Conservation (phyloP, 2,329 filamentous ascomycete genomes). For the Epichloe uncinata region DNA sequence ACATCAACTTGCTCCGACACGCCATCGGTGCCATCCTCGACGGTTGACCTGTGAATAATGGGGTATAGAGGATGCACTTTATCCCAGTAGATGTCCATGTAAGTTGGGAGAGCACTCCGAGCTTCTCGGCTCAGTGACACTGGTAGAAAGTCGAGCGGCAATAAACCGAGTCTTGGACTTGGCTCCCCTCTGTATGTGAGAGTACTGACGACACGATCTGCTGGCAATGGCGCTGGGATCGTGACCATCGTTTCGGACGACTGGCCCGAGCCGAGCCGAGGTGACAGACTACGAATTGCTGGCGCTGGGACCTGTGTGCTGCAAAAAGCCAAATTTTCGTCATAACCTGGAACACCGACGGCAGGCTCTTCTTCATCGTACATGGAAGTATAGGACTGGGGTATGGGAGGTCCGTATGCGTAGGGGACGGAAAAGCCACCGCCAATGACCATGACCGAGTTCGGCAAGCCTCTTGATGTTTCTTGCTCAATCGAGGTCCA, state of each 20-base stretch:
- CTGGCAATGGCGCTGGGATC: conserved; percentile 25
- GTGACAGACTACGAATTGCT: conserved; percentile 36
- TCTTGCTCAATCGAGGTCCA: conserved; percentile 21
- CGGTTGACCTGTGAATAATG: conserved; percentile 34
- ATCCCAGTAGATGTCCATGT: conserved; percentile 41
- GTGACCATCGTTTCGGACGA: conserved; percentile 36
- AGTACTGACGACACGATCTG: conserved; percentile 19
- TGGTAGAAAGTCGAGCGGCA: conserved; percentile 12
- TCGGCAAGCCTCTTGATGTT: conserved; percentile 9
- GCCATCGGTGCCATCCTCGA: conserved; percentile 22
- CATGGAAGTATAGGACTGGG: conserved; percentile 20
- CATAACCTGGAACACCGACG: conserved; percentile 22
- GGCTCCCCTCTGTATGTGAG: conserved; percentile 28
- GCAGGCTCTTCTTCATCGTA: conserved; percentile 19
- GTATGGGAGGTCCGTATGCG: conserved; percentile 14
- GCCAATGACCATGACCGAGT: conserved; percentile 10
- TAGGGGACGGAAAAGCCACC: conserved; percentile 17
- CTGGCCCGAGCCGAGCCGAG: conserved; percentile 32
- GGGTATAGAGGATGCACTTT: conserved; percentile 34
- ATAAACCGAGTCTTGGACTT: conserved; percentile 24
- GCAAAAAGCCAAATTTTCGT: conserved; percentile 19
- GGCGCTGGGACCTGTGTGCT: conserved; percentile 23
- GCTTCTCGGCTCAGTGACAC: conserved; percentile 25
- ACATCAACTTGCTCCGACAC: conserved; percentile 26
- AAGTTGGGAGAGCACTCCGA: conserved; percentile 32